phyloP scores from a whole-genome alignment of 371 early-diverging fungal species.

The Mortierella sp. region DNA sequence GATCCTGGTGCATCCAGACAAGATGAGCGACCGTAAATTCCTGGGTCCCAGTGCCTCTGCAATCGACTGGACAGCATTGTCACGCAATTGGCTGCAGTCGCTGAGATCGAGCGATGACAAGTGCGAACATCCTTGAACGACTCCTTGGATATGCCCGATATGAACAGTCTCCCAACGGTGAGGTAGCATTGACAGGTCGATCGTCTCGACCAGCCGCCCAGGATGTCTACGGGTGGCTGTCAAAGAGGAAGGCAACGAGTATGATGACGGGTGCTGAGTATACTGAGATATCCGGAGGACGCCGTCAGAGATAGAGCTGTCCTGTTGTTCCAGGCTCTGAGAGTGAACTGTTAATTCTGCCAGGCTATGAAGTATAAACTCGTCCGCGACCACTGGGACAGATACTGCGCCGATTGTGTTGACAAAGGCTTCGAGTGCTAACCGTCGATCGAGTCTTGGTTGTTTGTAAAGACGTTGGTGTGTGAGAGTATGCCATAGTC shows the following conservation, averaged over 20 bases:
- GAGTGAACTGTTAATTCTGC: neutral
- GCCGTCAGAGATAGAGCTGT: neutral
- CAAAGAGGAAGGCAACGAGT: neutral
- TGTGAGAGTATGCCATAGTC: slow-evolving; percentile 38
- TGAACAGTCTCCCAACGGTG: slow-evolving; percentile 52
- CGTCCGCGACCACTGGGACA: neutral
- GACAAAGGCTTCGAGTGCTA: slow-evolving; percentile 25
- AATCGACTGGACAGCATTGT: slow-evolving; percentile 35
- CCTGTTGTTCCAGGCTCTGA: neutral
- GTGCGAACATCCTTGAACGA: slow-evolving; percentile 33
- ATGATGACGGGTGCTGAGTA: neutral
- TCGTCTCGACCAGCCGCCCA: slow-evolving; percentile 24
- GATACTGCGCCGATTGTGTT: slow-evolving; percentile 13
- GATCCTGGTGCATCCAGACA: slow-evolving; percentile 42
- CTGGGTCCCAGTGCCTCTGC: slow-evolving; percentile 33
- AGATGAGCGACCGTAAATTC: slow-evolving; percentile 22
- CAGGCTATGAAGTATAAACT: neutral
- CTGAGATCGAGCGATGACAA: slow-evolving; percentile 32
- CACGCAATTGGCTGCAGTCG: slow-evolving; percentile 29
- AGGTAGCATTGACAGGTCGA: slow-evolving; percentile 52
- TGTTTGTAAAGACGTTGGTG: slow-evolving; percentile 22
- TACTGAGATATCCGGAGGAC: neutral
- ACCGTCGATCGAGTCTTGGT: slow-evolving; percentile 20
- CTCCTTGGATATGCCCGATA: slow-evolving; percentile 17
- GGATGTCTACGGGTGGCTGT: neutral